Conservation (phyloP, 2,329 filamentous ascomycete species). For the Neonectria faginata region DNA sequence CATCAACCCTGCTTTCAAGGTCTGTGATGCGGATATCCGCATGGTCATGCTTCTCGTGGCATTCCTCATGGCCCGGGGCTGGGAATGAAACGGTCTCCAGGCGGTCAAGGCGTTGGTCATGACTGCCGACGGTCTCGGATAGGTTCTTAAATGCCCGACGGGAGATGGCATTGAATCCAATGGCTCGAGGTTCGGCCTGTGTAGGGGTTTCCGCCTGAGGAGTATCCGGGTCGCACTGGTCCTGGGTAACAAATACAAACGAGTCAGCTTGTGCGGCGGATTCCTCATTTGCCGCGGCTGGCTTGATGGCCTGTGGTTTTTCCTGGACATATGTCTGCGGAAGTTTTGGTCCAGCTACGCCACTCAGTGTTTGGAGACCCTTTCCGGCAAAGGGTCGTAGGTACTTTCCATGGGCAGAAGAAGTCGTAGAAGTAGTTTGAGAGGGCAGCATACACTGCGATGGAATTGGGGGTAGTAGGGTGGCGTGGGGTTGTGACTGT, state of each 20-base stretch:
- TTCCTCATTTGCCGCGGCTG: constrained; percentile 31
- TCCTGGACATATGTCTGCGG: constrained; percentile 50
- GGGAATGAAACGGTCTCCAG: constrained; percentile 79
- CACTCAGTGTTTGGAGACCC: constrained; percentile 65
- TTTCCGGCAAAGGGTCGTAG: constrained; percentile 67
- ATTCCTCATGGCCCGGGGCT: constrained; percentile 73
- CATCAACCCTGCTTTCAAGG: constrained; percentile 72
- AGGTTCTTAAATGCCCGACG: constrained; percentile 59
- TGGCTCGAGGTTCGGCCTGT: constrained; percentile 45
- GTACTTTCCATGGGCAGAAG: constrained; percentile 63
- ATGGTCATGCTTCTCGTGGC: constrained; percentile 74
- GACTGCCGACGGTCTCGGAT: constrained; percentile 65
- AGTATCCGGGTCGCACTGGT: constrained; percentile 34
- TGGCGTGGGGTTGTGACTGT: constrained; percentile 54
- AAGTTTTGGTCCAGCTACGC: constrained; percentile 44
- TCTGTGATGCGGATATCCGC: constrained; percentile 76
- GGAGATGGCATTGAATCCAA: constrained; percentile 41
- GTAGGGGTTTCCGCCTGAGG: constrained; percentile 41
- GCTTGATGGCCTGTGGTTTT: constrained; percentile 37
- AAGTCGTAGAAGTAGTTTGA: constrained; percentile 65
- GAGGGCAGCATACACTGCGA: constrained; percentile 64
- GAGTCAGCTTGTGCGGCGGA: constrained; percentile 38
- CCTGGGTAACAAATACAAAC: constrained; percentile 42
- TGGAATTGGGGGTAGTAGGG: constrained; percentile 59
- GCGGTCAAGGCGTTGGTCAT: constrained; percentile 74